phyloP scores from a whole-genome alignment of 2,329 filamentous ascomycete species.

The Diaporthe sp. region DNA sequence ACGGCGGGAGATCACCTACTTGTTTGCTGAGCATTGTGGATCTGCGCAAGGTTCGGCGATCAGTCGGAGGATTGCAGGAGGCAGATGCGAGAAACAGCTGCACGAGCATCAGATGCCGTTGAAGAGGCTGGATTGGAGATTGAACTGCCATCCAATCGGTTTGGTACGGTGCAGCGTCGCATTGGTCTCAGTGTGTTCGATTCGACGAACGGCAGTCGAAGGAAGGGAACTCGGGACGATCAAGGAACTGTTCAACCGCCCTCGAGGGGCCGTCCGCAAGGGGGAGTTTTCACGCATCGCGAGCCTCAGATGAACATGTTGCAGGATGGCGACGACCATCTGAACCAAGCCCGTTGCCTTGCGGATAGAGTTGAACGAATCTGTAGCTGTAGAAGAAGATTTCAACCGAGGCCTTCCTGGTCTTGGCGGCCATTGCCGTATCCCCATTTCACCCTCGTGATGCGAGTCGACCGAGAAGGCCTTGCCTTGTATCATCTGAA shows the following conservation, averaged over 20 bases:
- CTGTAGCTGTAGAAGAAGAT: background rate
- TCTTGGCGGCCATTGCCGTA: slow-evolving; percentile 20
- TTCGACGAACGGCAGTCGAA: slow-evolving; percentile 30
- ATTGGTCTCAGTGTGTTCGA: slow-evolving; percentile 4
- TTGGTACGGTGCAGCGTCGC: background rate
- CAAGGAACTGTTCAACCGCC: background rate
- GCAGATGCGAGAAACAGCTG: slow-evolving; percentile 10
- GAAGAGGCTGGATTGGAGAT: background rate
- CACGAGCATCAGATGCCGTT: slow-evolving; percentile 6
- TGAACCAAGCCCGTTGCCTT: background rate
- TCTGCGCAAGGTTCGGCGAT: slow-evolving; percentile 6
- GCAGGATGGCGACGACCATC: slow-evolving; percentile 2
- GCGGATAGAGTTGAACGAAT: background rate
- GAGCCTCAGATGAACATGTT: slow-evolving; percentile 30
- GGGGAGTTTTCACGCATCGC: background rate
- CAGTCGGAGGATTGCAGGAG: slow-evolving; percentile 18
- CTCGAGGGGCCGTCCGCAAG: background rate
- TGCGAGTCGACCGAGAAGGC: slow-evolving; percentile 8
- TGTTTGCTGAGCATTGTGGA: slow-evolving; percentile 5
- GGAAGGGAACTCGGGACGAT: background rate
- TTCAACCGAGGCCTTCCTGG: background rate
- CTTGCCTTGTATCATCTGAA: slow-evolving; percentile 16
- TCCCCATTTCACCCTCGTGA: slow-evolving; percentile 19
- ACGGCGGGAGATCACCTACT: background rate
- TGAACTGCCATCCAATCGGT: slow-evolving; percentile 5